phyloP scores from a whole-genome alignment of 805 yeast species.

The Blastobotrys chiropterorum region DNA sequence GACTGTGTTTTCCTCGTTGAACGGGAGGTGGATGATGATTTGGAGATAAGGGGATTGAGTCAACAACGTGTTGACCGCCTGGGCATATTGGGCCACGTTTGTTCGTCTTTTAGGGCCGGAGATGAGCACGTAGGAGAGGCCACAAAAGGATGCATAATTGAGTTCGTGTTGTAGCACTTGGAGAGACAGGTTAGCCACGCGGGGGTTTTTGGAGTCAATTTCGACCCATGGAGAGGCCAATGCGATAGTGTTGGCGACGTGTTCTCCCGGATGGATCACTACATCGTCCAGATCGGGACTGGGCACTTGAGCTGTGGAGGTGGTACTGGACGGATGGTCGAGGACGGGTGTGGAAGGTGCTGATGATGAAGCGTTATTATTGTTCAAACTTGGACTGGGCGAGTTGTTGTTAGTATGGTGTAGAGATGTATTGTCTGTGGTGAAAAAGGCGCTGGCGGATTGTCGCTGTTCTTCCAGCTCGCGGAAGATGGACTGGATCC shows the following conservation, averaged over 20 bases:
- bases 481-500: conserved; percentile 22
- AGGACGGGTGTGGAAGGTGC: background rate
- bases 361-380: background rate
- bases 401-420: too few species aligned
- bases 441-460: conserved; percentile 4
- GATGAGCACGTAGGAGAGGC: conserved; percentile 47
- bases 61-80: conserved; percentile 33
- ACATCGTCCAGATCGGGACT: conserved; percentile 39
- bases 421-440: background rate
- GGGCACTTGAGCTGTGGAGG: conserved; percentile 28
- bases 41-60: conserved; percentile 24
- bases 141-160: conserved; percentile 52
- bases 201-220: conserved; percentile 46
- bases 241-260: conserved; percentile 43
- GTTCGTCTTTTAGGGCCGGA: conserved; percentile 60
- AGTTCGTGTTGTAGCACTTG: conserved; percentile 57
- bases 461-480: conserved; percentile 11
- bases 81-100: conserved; percentile 47
- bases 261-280: conserved; percentile 38
- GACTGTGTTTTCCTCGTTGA: conserved; percentile 28
- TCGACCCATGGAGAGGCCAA: conserved; percentile 66
- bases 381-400: background rate
- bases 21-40: conserved; percentile 28
- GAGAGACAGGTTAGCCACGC: conserved; percentile 46
- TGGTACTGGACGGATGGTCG: background rate